Evolutionary conservation across 164 flowering plant genomes (phyloP).

Genomic region (Vitis cinerea): DNA sequence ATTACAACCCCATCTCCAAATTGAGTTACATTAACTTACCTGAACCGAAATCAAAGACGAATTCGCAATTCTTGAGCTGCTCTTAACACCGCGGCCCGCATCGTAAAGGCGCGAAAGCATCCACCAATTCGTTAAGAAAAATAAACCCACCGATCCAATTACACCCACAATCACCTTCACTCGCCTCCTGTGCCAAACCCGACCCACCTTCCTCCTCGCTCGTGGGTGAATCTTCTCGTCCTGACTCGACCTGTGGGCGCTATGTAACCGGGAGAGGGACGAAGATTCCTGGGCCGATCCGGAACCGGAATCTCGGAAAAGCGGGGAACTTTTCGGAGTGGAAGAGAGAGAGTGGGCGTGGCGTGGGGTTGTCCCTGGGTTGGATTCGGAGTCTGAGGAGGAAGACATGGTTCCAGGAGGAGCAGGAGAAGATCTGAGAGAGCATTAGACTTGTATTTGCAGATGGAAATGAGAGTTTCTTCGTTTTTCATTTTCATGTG

Average conservation of each 20-base stretch:
- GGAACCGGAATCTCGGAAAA: no score
- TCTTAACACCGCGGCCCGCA: conserved; percentile 13
- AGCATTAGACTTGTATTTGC: no score
- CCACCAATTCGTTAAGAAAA: conserved; percentile 67
- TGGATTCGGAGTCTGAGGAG: no score
- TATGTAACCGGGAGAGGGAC: no score
- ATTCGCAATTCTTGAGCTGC: conserved; percentile 20
- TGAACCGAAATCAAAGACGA: conserved; percentile 28
- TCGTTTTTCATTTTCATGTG: no score
- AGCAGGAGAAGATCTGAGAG: no score
- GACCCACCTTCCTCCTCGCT: conserved; percentile 37
- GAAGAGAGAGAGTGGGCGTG: no score
- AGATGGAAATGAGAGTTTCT: no score
- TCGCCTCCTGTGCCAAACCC: conserved; percentile 38
- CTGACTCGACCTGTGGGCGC: neutral
- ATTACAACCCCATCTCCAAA: neutral
- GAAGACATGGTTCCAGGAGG: no score
- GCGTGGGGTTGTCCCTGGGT: no score
- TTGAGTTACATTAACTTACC: conserved; percentile 17
- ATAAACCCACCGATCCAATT: conserved; percentile 40
- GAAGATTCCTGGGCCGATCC: no score
- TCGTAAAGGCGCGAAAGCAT: conserved; percentile 65
- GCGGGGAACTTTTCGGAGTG: no score
- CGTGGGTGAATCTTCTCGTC: neutral
- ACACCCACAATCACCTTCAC: conserved; percentile 27